These are phyloP conservation scores for Globisporangium radiosum DNA, from an alignment of 352 stramenopile genomes.

Conservation along the genomic window DNA sequence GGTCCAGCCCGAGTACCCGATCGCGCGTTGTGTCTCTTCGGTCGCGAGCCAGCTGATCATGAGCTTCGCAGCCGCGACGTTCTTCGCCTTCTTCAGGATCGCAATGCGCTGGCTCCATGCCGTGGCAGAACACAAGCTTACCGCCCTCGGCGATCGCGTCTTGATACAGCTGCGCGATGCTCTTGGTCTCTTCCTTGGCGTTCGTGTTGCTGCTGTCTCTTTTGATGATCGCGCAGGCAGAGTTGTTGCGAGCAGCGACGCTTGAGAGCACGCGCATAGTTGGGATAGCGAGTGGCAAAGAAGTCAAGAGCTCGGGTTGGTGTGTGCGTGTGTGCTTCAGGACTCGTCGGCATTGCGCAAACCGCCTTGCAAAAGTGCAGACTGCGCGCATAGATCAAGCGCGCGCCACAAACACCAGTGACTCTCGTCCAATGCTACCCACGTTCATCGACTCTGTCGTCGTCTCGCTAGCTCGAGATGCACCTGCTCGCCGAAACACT, in stretches of 20 bases:
- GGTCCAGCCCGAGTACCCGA: conserved; percentile 16
- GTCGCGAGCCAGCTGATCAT: conserved; percentile 49
- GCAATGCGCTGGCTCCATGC: conserved; percentile 45
- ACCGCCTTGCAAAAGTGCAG: too few species aligned
- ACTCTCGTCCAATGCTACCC: too few species aligned
- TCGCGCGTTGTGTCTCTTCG: conserved; percentile 24
- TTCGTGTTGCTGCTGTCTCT: not conserved
- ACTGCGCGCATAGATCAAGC: too few species aligned
- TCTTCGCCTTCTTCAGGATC: conserved; percentile 50
- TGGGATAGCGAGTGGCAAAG: not conserved
- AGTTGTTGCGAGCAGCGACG: too few species aligned
- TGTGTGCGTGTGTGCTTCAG: too few species aligned
- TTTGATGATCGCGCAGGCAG: too few species aligned
- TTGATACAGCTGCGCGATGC: conserved; percentile 35
- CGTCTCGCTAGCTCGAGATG: too few species aligned
- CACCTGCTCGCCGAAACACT: conserved; percentile 28
- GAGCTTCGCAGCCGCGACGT: conserved; percentile 44
- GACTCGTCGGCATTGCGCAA: too few species aligned
- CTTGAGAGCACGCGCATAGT: conserved; percentile 4
- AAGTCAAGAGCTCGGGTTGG: conserved; percentile 3
- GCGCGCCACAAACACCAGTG: too few species aligned
- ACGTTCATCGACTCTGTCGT: too few species aligned
- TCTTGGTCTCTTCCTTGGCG: conserved; percentile 35
- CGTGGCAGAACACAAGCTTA: conserved; percentile 35
- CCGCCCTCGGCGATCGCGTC: conserved; percentile 45